Conservation (phyloP, 768 basidiomycete genomes). For the Collybia sordida region DNA sequence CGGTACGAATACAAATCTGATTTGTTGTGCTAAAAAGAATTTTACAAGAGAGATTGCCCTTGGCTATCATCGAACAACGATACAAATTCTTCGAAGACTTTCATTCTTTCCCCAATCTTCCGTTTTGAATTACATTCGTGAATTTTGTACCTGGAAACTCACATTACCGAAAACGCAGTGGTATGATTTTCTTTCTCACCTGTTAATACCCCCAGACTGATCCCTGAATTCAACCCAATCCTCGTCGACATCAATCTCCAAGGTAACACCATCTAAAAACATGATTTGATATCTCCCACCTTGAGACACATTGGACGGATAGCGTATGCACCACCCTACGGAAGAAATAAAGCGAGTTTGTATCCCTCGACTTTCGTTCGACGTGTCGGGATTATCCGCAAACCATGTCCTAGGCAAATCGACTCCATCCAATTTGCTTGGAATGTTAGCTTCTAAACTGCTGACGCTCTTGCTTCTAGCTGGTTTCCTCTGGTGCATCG, state of each 20-base stretch:
- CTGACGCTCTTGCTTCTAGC: background rate
- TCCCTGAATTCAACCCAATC: slow-evolving; percentile 36
- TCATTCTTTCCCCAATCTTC: slow-evolving; percentile 38
- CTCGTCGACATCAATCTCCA: slow-evolving; percentile 44
- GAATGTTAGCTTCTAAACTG: background rate
- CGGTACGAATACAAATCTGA: too few relatives aligned
- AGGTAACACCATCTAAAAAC: slow-evolving; percentile 38
- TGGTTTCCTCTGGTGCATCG: too few relatives aligned
- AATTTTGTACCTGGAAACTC: slow-evolving; percentile 28
- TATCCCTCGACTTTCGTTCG: slow-evolving; percentile 7
- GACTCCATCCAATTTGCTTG: background rate
- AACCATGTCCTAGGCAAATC: slow-evolving; percentile 10
- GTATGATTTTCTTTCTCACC: slow-evolving; percentile 17
- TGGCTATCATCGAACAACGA: slow-evolving; percentile 35
- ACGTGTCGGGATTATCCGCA: slow-evolving; percentile 12
- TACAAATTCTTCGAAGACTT: slow-evolving; percentile 40
- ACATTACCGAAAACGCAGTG: background rate
- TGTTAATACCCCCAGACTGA: slow-evolving; percentile 22
- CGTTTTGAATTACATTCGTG: slow-evolving; percentile 29
- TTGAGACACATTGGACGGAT: slow-evolving; percentile 33
- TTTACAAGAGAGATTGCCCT: background rate
- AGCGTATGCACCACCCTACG: slow-evolving; percentile 43
- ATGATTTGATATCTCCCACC: slow-evolving; percentile 43
- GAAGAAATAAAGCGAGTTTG: slow-evolving; percentile 39
- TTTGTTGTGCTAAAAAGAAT: too few relatives aligned